Base-by-base conservation (phyloP, 805 yeast species). In the Deakozyma indianensis region DNA sequence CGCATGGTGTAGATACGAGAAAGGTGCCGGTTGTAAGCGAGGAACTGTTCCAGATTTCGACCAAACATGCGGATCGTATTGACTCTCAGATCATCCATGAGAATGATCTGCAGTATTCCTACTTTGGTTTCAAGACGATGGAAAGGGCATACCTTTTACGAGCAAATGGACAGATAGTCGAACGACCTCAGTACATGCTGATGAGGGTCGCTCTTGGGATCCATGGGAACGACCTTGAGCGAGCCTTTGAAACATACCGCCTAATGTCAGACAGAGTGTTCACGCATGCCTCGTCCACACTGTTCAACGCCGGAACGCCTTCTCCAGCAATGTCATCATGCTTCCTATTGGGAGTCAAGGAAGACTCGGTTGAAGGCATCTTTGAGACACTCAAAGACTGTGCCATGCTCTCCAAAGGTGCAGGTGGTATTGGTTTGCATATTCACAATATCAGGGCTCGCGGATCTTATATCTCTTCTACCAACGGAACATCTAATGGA, bases 371-470 rank as follows among this genome's bases (percentile, higher is more conserved):
- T 49, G 96, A 90, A 51, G 97, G 96, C 29, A 90, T 90, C 44
- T 90, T 84, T 59, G 84, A 83, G 50, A 86, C 97, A 14, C 71
- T 90, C 45, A 83, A 88, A 64, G 79, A 81, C 50, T 74, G 92
- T 55, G 96, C 98, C 11, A 67, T 86, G 56, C 88, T 90, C 43
- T 86, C 95, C 44, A 90, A 90, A 66, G 76, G 92, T 27, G 90
- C 97, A 9, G 98, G 98, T 50, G 98, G 98, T 48, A 78, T 90
- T 51, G 98, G 98, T 27, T 64, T 90, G 45, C 94, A 87, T 60
- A 75, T 86, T 43, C 87, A 83, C 59, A 83, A 88, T 66, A 81
- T 90, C 46, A 77, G 97, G 57, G 74, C 92, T 4, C 71, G 80
- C 16, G 97, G 96, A 7, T 74, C 95, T 1, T 79, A 80, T 61